Evolutionary conservation across 139 green algal species (phyloP).

Genomic region (Marvania coccoides): DNA sequence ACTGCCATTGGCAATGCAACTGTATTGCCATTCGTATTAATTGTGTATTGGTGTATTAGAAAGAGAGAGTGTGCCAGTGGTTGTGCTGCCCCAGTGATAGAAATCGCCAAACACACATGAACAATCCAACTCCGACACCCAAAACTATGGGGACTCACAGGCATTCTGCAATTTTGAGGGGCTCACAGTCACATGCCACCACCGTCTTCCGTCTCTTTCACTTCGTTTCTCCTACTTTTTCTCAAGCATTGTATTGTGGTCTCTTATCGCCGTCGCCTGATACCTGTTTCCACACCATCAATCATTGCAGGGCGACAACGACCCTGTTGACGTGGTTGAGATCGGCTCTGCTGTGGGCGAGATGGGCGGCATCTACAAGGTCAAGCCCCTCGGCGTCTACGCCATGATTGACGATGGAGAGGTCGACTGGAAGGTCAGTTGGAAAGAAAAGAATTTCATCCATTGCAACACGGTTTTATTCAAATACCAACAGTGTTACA

Average conservation of each 20-base stretch:
- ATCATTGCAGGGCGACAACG: conserved; percentile 81
- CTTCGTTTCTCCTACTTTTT: neutral
- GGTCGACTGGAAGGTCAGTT: conserved; percentile 99
- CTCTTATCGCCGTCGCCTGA: neutral
- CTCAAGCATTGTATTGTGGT: neutral
- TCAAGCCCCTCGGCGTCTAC: conserved; percentile 76
- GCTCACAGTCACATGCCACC: neutral
- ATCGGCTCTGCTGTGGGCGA: conserved; percentile 63
- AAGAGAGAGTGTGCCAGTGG: neutral
- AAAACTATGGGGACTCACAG: neutral
- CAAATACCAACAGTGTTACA: too few relatives aligned
- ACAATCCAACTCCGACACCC: neutral
- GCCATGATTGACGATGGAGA: conserved; percentile 99
- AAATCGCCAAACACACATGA: conserved; percentile 21
- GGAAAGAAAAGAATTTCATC: too few relatives aligned
- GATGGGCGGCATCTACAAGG: conserved; percentile 86
- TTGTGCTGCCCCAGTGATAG: conserved; percentile 17
- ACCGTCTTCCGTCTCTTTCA: neutral
- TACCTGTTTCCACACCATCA: neutral
- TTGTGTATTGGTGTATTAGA: neutral
- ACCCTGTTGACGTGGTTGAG: conserved; percentile 98
- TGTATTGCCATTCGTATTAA: neutral
- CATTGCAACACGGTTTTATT: too few relatives aligned
- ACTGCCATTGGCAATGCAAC: too few relatives aligned
- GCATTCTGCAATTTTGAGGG: conserved; percentile 37